phyloP scores from a whole-genome alignment of 768 basidiomycete genomes.

The Gyrodon lividus region DNA sequence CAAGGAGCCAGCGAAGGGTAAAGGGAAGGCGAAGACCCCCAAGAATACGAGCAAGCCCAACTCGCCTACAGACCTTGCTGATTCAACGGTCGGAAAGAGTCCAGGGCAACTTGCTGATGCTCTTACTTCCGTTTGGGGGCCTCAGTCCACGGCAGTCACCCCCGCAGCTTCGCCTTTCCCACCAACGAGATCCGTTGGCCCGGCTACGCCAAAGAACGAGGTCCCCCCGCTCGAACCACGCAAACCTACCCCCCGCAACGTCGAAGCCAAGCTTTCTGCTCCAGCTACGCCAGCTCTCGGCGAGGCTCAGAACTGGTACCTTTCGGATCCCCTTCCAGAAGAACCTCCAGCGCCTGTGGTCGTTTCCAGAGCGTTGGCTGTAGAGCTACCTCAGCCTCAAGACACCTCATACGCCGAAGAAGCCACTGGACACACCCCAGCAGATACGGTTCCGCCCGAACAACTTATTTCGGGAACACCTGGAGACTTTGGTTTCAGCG shows the following conservation, averaged over 20 bases:
- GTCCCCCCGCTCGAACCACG: slow-evolving; percentile 10
- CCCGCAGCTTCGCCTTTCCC: slow-evolving; percentile 30
- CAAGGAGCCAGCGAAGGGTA: slow-evolving; percentile 15
- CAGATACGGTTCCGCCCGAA: slow-evolving; percentile 27
- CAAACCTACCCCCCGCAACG: slow-evolving; percentile 4
- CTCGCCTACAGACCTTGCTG: slow-evolving; percentile 34
- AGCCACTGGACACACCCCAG: slow-evolving; percentile 23
- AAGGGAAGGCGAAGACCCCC: slow-evolving; percentile 11
- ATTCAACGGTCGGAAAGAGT: slow-evolving; percentile 39
- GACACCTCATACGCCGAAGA: slow-evolving; percentile 1
- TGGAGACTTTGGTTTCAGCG: neutral
- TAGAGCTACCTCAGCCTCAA: slow-evolving; percentile 14
- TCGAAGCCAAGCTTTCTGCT: slow-evolving; percentile 5
- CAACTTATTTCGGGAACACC: slow-evolving; percentile 9
- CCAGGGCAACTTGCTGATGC: slow-evolving; percentile 41
- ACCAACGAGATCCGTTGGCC: slow-evolving; percentile 23
- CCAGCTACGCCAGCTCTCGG: slow-evolving; percentile 10
- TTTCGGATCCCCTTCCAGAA: neutral
- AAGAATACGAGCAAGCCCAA: slow-evolving; percentile 24
- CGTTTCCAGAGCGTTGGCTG: slow-evolving; percentile 2
- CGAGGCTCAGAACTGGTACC: slow-evolving; percentile 11
- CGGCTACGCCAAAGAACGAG: slow-evolving; percentile 19
- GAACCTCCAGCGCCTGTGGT: neutral
- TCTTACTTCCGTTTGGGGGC: slow-evolving; percentile 51
- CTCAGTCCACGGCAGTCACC: slow-evolving; percentile 27